Percentiles rank a stretch among this genome's conserved stretches.
These are phyloP conservation scores for Raphanus hybrid DNA, from an alignment of 441 rosid species.

Conservation along the genomic window DNA sequence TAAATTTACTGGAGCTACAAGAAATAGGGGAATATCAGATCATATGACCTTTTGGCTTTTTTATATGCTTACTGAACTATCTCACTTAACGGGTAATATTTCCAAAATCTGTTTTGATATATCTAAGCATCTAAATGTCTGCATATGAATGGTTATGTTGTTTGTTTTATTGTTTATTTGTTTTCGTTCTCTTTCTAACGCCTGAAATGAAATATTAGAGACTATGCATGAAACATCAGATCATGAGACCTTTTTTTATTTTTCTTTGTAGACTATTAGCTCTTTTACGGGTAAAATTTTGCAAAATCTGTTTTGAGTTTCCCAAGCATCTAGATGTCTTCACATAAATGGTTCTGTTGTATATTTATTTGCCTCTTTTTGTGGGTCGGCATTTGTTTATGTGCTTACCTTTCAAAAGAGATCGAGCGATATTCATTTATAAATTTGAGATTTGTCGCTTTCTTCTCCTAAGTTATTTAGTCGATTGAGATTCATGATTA, in stretches of 20 bases:
- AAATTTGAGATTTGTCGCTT: constrained; percentile 19
- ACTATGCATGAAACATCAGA: not conserved
- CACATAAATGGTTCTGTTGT: constrained; percentile 28
- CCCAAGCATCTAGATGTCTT: constrained; percentile 16
- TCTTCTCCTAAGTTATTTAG: constrained; percentile 23
- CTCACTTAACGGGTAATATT: constrained; percentile 16
- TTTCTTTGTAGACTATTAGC: not conserved
- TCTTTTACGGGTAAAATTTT: constrained; percentile 20
- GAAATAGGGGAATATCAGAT: not conserved
- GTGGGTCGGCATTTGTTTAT: constrained; percentile 37
- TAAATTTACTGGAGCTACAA: too few species aligned
- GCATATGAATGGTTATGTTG: constrained; percentile 26
- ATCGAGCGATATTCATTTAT: constrained; percentile 9
- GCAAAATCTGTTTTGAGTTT: constrained; percentile 21
- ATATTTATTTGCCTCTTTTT: constrained; percentile 23
- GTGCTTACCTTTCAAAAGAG: constrained; percentile 13
- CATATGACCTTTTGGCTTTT: not conserved
- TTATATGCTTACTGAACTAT: constrained; percentile 1
- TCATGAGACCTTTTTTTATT: constrained; percentile 9
- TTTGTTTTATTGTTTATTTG: constrained; percentile 13
- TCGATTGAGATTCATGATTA: too few species aligned
- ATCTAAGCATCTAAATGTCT: constrained; percentile 15
- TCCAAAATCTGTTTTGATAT: constrained; percentile 11
- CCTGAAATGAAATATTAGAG: not conserved
- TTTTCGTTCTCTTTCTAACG: not conserved